A percentile compares a stretch with the other conserved stretches of the same genome.
phyloP scores from a whole-genome alignment of 768 basidiomycete genomes.

The Macrolepiota dolichaula region DNA sequence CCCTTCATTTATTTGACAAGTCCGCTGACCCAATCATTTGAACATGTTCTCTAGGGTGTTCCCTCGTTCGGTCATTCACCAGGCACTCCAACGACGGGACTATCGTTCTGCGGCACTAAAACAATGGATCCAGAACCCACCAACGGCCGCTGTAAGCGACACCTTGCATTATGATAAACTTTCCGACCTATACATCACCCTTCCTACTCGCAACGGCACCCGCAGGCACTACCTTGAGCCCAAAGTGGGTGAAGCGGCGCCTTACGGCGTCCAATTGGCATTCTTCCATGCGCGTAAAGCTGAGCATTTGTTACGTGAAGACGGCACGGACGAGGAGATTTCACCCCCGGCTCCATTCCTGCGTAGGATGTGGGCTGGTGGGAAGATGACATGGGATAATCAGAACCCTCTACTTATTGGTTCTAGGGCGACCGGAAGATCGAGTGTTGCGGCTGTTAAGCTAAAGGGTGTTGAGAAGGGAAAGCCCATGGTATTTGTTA shows the following conservation, averaged over 20 bases:
- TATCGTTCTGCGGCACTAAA: conserved; percentile 29
- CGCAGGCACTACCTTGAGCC: conserved; percentile 40
- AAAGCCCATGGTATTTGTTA: conserved; percentile 73
- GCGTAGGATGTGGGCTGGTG: conserved; percentile 81
- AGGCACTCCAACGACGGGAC: background rate
- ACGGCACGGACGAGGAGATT: conserved; percentile 71
- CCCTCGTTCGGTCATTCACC: background rate
- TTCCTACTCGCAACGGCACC: conserved; percentile 70
- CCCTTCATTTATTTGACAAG: background rate
- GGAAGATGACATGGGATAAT: conserved; percentile 60
- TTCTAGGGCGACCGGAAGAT: conserved; percentile 42
- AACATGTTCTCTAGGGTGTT: background rate
- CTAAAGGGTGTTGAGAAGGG: conserved; percentile 65
- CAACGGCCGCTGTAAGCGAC: conserved; percentile 43
- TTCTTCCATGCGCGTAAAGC: conserved; percentile 72
- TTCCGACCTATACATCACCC: conserved; percentile 61
- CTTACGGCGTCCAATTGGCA: conserved; percentile 65
- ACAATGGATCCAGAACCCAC: conserved; percentile 50
- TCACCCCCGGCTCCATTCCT: conserved; percentile 73
- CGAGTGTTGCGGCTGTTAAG: conserved; percentile 46
- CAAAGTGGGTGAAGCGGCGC: conserved; percentile 36
- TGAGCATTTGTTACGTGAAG: conserved; percentile 52
- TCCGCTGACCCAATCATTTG: background rate
- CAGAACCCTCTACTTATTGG: conserved; percentile 49
- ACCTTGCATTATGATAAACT: conserved; percentile 53